Conservation (phyloP, 306 rosid species). For the Medicago ruthenica region DNA sequence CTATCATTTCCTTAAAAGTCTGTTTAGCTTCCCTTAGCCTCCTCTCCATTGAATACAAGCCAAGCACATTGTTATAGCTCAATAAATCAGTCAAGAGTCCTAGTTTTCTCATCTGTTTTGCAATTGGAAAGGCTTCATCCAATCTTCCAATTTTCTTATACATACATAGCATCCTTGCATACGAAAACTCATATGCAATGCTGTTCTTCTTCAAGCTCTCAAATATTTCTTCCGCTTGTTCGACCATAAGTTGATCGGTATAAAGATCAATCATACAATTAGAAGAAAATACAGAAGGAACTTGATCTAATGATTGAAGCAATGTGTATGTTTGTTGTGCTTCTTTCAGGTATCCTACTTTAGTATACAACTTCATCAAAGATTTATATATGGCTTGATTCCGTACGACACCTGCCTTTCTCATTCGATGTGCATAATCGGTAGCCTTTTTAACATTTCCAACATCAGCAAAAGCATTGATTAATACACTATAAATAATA, state of each 20-base stretch:
- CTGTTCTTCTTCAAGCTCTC: constrained; percentile 60
- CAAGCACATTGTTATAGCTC: constrained; percentile 74
- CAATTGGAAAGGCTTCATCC: constrained; percentile 66
- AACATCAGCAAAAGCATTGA: constrained; percentile 75
- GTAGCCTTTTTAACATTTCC: constrained; percentile 72
- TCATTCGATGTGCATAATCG: constrained; percentile 63
- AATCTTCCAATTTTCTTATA: constrained; percentile 76
- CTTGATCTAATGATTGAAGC: constrained; percentile 59
- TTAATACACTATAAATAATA: constrained; percentile 70
- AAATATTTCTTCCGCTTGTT: constrained; percentile 69
- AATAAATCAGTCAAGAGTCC: constrained; percentile 60
- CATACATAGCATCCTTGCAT: constrained; percentile 88
- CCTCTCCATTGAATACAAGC: constrained; percentile 65
- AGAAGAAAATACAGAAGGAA: constrained; percentile 70
- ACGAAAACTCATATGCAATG: constrained; percentile 77
- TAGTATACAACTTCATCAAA: constrained; percentile 80
- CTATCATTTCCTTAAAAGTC: constrained; percentile 65
- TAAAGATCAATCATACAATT: constrained; percentile 90
- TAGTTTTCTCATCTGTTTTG: constrained; percentile 63
- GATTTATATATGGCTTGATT: constrained; percentile 64
- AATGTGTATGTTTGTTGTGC: constrained; percentile 73
- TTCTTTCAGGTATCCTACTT: constrained; percentile 76
- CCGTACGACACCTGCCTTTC: constrained; percentile 60
- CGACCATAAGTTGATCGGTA: constrained; percentile 68
- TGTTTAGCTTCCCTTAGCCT: constrained; percentile 64